A percentile compares a stretch with the other conserved stretches of the same genome.
Conservation (phyloP, 805 yeast genomes). For the Torulaspora franciscae region DNA sequence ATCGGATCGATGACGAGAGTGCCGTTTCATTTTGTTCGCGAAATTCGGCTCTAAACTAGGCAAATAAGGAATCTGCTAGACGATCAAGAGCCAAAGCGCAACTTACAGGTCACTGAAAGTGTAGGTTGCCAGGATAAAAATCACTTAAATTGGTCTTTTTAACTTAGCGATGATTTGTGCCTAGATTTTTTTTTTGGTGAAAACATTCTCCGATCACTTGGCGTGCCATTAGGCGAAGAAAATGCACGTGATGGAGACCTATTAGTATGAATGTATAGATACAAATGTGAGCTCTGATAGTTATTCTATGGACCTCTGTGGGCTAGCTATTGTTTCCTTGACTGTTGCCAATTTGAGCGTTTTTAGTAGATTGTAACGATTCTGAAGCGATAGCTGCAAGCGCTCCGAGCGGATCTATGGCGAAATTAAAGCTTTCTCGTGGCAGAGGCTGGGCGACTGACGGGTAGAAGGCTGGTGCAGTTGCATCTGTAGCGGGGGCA, state of each 20-base stretch:
- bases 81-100: not conserved
- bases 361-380: conserved; percentile 10
- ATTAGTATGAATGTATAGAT: not conserved
- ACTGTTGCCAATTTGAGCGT: not conserved
- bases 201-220: not conserved
- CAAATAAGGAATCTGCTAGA: not conserved
- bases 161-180: not conserved
- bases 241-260: no score
- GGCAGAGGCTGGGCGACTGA: conserved; percentile 1
- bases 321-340: not conserved
- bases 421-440: conserved; percentile 23
- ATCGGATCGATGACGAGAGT: conserved; percentile 5
- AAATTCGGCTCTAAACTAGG: not conserved
- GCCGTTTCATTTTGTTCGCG: conserved; percentile 6
- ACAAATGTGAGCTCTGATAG: not conserved
- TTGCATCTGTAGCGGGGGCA: not conserved
- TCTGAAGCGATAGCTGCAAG: conserved; percentile 39
- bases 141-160: not conserved
- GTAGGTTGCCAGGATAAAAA: not conserved
- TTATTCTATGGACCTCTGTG: not conserved
- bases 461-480: not conserved
- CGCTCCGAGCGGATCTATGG: conserved; percentile 37
- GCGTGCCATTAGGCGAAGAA: no score
- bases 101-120: not conserved
- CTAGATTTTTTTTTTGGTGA: not conserved